These are phyloP conservation scores for Penicillium nucicola DNA, from an alignment of 495 filamentous ascomycete genomes.

Conservation along the genomic window DNA sequence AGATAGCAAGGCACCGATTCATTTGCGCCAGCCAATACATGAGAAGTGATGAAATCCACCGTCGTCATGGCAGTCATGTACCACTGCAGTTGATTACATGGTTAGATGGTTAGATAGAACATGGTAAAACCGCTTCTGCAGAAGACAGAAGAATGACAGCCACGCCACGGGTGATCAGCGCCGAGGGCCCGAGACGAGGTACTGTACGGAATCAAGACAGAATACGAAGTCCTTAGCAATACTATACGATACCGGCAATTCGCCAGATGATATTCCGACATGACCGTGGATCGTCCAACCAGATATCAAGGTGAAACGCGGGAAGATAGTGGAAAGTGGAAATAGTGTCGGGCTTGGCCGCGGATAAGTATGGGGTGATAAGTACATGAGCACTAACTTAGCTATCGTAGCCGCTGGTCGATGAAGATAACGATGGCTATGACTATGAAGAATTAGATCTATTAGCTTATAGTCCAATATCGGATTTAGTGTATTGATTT, in stretches of 20 bases:
- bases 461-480: neutral
- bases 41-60: neutral
- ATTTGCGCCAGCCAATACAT: neutral
- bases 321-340: neutral
- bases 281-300: neutral
- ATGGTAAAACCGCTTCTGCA: too few relatives aligned
- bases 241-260: too few relatives aligned
- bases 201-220: neutral
- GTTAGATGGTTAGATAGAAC: too few relatives aligned
- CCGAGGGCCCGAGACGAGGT: neutral
- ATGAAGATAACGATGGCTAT: neutral
- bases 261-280: neutral
- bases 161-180: conserved; percentile 1
- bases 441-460: neutral
- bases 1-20: neutral
- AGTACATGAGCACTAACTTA: neutral
- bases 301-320: conserved; percentile 1
- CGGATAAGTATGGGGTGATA: conserved; percentile 1
- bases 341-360: neutral
- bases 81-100: too few relatives aligned
- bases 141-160: neutral
- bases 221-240: neutral
- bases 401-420: neutral
- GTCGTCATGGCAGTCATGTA: neutral
- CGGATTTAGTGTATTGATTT: too few relatives aligned